Evolutionary conservation across 352 stramenopile species (phyloP), one percentile per base, ranked within the genome.

Genomic region (Phytophthora quininea): DNA sequence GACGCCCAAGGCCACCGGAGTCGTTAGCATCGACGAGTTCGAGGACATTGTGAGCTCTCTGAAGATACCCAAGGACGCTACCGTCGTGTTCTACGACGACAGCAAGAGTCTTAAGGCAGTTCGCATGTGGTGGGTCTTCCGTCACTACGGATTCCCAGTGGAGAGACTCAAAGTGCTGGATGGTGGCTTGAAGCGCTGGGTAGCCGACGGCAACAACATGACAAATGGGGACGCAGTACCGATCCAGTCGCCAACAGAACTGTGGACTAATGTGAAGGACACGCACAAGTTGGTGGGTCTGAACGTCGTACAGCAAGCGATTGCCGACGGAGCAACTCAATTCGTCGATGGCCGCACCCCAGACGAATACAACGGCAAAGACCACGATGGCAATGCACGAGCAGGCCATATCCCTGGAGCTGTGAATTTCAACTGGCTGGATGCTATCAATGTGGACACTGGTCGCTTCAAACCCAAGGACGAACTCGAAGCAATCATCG

Each of bases 1-100:
- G 50, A 77, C 75, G 43, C 74, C 72, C 19, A 72, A 76, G 15
- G 55, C 75, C 31, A 89, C 76, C 9, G 73, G 77, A 12, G 75
- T 89, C 47, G 70, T 90, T 32, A 77, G 67, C 35, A 9, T 70
- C 29, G 35, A 69, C 19, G 65, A 84, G 47, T 91, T 91, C 62
- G 19, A 62, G 32, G 65, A 82, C 45, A 42, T 85, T 3, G 27
- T 90, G 19, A 71, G 86, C 33, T 58, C 72, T 27, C 37, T 92
- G 40, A 61, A 77, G 15, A 62, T 92, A 30, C 67, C 80, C 7
- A 69, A 67, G 11, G 71, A 88, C 49, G 75, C 70, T 24, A 90
- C 80, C 43, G 58, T 95, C 15, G 84, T 95, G 14, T 90, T 95
- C 52, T 95, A 95, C 66, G 86, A 93, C 62, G 84, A 95, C 46